These are phyloP conservation scores for Mimosa bimucronata DNA, from an alignment of 306 rosid species.

Conservation along the genomic window DNA sequence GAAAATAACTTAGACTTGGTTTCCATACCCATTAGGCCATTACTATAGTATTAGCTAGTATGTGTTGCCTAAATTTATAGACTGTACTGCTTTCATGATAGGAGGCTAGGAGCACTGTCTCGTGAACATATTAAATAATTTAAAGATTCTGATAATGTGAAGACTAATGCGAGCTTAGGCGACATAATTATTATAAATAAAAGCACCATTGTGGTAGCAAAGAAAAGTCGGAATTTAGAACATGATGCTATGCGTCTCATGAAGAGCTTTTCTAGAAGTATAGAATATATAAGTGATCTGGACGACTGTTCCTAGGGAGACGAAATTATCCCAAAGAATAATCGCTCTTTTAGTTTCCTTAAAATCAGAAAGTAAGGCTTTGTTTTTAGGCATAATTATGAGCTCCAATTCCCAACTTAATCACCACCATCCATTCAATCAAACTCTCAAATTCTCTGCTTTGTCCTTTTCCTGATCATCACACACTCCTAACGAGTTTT, in stretches of 20 bases:
- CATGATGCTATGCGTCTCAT: not conserved
- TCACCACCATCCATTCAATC: not conserved
- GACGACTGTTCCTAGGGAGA: not conserved
- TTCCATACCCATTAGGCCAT: constrained; percentile 2
- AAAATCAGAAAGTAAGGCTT: constrained; percentile 7
- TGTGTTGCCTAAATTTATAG: not conserved
- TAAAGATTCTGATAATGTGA: not conserved
- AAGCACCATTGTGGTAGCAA: not conserved
- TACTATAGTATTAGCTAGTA: not conserved
- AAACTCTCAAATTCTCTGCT: not conserved
- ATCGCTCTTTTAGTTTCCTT: not conserved
- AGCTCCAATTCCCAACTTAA: not conserved
- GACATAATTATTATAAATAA: not conserved
- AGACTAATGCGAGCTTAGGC: not conserved
- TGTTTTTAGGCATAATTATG: not conserved
- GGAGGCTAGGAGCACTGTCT: not conserved
- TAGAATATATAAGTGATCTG: too few relatives aligned
- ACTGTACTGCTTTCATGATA: not conserved
- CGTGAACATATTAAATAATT: not conserved
- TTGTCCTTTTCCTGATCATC: not conserved
- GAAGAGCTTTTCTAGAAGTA: not conserved
- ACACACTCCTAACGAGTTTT: too few relatives aligned
- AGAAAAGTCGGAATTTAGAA: too few relatives aligned
- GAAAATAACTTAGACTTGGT: not conserved
- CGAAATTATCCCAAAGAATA: not conserved